A percentile compares a stretch with the other conserved stretches of the same genome.
These are phyloP conservation scores for Daldinia caldariorum DNA, from an alignment of 495 filamentous ascomycete genomes.

Conservation along the genomic window DNA sequence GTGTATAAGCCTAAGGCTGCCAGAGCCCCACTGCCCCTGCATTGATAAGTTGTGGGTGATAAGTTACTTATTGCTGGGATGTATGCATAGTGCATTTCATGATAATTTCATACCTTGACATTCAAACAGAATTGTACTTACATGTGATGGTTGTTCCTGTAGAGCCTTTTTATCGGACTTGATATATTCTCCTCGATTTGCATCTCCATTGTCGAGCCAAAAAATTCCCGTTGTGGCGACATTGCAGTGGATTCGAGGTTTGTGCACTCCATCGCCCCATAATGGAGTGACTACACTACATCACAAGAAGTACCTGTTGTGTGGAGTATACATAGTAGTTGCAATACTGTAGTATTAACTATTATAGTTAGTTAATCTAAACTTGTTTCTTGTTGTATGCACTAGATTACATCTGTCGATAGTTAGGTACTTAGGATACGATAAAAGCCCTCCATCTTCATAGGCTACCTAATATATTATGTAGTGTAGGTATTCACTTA, in stretches of 20 bases:
- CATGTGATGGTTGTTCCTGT: constrained; percentile 26
- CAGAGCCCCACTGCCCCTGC: constrained; percentile 38
- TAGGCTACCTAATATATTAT: too few species aligned
- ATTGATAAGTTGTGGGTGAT: constrained; percentile 13
- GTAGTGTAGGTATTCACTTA: too few species aligned
- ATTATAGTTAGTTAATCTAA: constrained; percentile 1
- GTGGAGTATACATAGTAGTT: constrained; percentile 11
- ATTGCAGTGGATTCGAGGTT: constrained; percentile 34
- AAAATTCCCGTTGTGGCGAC: constrained; percentile 17
- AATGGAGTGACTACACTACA: neutral
- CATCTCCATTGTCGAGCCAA: neutral
- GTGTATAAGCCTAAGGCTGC: constrained; percentile 9
- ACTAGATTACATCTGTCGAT: neutral
- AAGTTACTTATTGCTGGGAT: neutral
- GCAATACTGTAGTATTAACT: constrained; percentile 1
- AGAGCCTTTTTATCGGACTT: neutral
- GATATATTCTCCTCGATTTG: neutral
- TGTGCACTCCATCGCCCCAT: constrained; percentile 17
- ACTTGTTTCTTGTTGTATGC: neutral
- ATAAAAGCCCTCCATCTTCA: neutral
- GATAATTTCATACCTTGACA: constrained; percentile 13
- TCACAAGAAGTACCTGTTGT: neutral
- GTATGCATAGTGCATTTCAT: constrained; percentile 12
- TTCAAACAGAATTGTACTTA: constrained; percentile 12
- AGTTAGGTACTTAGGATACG: neutral